Base-by-base conservation (phyloP, 176 grass and related monocot species). In the Raddia distichophylla region DNA sequence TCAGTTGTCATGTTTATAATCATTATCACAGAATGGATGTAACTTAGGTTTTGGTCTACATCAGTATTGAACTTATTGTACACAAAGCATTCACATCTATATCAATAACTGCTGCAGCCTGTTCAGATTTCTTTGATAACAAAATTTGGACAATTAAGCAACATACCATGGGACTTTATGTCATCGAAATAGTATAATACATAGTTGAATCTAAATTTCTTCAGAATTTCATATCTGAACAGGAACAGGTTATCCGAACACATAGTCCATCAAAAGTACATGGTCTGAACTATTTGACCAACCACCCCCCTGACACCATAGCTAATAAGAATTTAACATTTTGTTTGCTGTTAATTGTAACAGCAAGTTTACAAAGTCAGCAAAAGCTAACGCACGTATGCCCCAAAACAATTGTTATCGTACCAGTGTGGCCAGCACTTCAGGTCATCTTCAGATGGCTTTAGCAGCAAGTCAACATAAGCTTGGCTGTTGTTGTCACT, bases 341-440 rank as follows among this genome's bases (percentile, higher is more conserved):
- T 69, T 3, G 43, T 12, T 33, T 20, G 58, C 43, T 56, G 55
- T 77, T 49, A 83, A n/a, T 16, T 76, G 64, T 51, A 71, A 77
- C 18, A 77, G 54, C 58, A 52, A 71, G 40, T 34, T 45, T 42
- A 35, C 35, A 18, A 17, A 16, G 18, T 56, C 47, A 85, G 13
- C 6, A 10, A 89, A 81, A 51, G n/a, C 0, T 0, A 51, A 52
- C 56, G 18, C 56, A 59, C 20, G 56, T 20, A 51, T 17, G 7
- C 63, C 56, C 35, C 55, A 69, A 80, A 78, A 60, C 15, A 79
- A 33, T 78, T 19, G 57, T 59, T 20, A 86, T 59, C 67, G 68
- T 91, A 98, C 95, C 92, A 84, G 60, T 94, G 90, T 73, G 92
- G 90, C 92, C 92, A 98, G 86, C 78, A 85, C 89, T 91, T 98